Conservation (phyloP, 1,139 yeast genomes). For the Saccharomyces hybrid region DNA sequence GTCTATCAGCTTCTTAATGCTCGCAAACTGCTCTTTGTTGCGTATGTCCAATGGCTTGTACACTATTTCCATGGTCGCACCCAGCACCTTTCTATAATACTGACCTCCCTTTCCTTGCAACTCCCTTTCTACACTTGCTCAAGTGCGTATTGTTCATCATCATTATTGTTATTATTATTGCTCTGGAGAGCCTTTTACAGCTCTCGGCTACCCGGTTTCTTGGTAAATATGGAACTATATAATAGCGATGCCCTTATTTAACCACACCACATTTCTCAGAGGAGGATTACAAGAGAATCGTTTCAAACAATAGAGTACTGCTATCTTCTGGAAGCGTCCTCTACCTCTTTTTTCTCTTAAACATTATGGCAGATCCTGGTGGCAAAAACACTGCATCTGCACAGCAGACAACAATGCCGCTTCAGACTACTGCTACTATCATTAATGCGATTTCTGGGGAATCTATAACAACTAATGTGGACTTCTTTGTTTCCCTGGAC, state of each 20-base stretch:
- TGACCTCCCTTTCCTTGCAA: not conserved
- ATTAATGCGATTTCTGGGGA: constrained; percentile 40
- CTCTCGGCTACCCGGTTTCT: constrained; percentile 1
- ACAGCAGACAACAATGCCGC: not conserved
- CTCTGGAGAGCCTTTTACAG: not conserved
- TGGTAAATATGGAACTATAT: not conserved
- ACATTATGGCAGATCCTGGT: not conserved
- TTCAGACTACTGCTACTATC: constrained; percentile 25
- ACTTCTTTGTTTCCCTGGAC: constrained; percentile 35
- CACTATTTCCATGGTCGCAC: constrained; percentile 12
- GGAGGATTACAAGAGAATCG: not conserved
- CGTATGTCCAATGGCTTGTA: constrained; percentile 25
- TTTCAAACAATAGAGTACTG: not conserved
- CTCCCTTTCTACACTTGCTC: not conserved
- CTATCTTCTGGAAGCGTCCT: not conserved
- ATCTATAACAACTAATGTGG: constrained; percentile 29
- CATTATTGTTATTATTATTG: not conserved
- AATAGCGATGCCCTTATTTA: not conserved
- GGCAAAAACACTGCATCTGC: not conserved
- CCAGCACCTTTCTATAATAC: not conserved
- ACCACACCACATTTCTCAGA: not conserved
- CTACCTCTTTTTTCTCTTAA: not conserved
- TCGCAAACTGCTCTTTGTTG: constrained; percentile 27
- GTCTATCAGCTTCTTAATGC: constrained; percentile 43
- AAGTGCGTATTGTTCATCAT: not conserved